phyloP scores from a whole-genome alignment of 2,329 filamentous ascomycete species.

The Stemphylium beticola region DNA sequence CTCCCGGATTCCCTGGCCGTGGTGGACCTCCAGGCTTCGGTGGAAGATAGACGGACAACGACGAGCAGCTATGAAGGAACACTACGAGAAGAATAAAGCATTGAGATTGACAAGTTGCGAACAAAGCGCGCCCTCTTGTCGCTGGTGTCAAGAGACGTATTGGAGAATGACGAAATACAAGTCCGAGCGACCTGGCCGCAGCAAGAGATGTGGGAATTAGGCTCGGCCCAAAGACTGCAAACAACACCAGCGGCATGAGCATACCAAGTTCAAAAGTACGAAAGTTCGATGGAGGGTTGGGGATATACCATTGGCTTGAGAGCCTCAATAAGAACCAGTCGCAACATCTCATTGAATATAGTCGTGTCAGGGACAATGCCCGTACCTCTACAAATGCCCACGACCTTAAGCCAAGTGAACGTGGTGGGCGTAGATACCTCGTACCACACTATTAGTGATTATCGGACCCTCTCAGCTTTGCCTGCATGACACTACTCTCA shows the following conservation, averaged over 20 bases:
- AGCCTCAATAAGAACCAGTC: conserved; percentile 11
- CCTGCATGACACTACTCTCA: background rate
- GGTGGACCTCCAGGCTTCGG: conserved; percentile 38
- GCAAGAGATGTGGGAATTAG: background rate
- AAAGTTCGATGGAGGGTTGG: conserved; percentile 1
- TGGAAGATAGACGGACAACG: conserved; percentile 26
- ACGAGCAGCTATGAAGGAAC: conserved; percentile 1
- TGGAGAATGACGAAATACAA: conserved; percentile 2
- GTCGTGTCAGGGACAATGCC: background rate
- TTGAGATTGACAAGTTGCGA: conserved; percentile 6
- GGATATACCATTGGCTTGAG: conserved; percentile 15
- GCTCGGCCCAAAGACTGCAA: conserved; percentile 1
- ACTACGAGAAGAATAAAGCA: conserved; percentile 3
- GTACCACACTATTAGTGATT: background rate
- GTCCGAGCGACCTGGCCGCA: conserved; percentile 1
- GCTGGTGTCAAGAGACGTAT: conserved; percentile 4
- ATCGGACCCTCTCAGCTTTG: background rate
- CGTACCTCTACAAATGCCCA: too few species aligned
- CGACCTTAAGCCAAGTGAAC: too few species aligned
- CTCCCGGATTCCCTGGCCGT: conserved; percentile 31
- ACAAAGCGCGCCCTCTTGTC: background rate
- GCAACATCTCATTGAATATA: background rate
- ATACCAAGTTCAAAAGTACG: conserved; percentile 11
- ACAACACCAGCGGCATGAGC: background rate
- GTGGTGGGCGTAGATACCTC: too few species aligned